Conservation (phyloP, 2,329 filamentous ascomycete genomes). For the Stemphylium lycopersici region DNA sequence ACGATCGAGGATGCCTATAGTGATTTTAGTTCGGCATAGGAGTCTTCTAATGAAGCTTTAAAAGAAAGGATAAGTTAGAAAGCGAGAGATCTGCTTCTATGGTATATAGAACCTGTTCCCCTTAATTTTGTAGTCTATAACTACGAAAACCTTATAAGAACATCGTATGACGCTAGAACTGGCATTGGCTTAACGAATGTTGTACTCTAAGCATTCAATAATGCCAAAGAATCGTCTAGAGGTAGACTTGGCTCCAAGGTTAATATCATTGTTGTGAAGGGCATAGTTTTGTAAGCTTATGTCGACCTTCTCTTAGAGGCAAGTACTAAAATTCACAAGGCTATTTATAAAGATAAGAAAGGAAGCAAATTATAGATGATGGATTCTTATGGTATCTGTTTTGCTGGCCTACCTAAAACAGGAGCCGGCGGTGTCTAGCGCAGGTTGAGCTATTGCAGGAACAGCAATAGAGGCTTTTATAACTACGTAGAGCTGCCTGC, state of each 20-base stretch:
- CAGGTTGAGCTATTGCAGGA: background rate
- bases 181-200: conserved; percentile 6
- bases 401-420: background rate
- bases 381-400: conserved; percentile 3
- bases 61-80: conserved; percentile 15
- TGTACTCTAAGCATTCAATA: conserved; percentile 3
- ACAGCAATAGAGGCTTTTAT: conserved; percentile 2
- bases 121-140: conserved; percentile 13
- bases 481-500: conserved; percentile 3
- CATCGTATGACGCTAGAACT: conserved; percentile 7
- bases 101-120: conserved; percentile 13
- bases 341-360: background rate
- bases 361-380: background rate
- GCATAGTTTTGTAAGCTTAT: background rate
- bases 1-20: conserved; percentile 9
- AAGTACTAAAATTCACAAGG: background rate
- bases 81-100: conserved; percentile 13
- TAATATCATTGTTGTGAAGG: conserved; percentile 2
- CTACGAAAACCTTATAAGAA: conserved; percentile 14
- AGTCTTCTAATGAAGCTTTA: conserved; percentile 6
- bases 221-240: conserved; percentile 3
- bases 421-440: background rate
- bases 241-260: conserved; percentile 5
- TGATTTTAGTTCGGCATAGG: background rate
- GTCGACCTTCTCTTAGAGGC: background rate